Percentiles rank a stretch among this genome's conserved stretches.
phyloP scores from a whole-genome alignment of 331 rosid species.

The Quercus lobata region DNA sequence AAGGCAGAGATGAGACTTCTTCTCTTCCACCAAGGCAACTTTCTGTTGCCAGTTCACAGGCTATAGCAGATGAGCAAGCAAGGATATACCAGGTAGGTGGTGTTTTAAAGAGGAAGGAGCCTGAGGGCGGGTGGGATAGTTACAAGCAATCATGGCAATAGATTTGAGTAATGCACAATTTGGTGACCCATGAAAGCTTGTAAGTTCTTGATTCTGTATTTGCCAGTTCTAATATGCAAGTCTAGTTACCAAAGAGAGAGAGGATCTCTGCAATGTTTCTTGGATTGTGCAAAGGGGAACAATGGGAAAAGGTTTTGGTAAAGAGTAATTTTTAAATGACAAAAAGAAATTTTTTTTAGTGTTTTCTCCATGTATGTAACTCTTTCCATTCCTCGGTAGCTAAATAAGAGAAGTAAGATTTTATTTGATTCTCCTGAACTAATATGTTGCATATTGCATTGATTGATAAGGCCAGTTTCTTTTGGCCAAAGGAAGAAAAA shows the following conservation, averaged over 20 bases:
- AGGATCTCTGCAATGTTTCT: neutral
- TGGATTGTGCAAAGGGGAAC: constrained; percentile 2
- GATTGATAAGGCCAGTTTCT: neutral
- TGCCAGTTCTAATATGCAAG: neutral
- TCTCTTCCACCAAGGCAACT: constrained; percentile 53
- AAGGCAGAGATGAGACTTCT: constrained; percentile 63
- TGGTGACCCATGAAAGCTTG: neutral
- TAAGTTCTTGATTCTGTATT: constrained; percentile 1
- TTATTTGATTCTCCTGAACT: neutral
- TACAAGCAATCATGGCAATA: constrained; percentile 77
- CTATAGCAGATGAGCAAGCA: constrained; percentile 59
- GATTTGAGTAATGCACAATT: constrained; percentile 8
- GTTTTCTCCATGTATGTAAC: neutral
- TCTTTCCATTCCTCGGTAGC: neutral
- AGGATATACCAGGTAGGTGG: constrained; percentile 71
- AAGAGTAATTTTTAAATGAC: neutral
- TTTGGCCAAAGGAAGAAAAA: neutral
- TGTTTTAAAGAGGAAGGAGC: constrained; percentile 79
- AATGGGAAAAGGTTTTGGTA: neutral
- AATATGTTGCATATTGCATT: neutral
- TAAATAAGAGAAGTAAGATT: constrained; percentile 2
- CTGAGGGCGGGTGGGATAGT: constrained; percentile 84
- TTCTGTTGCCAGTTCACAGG: constrained; percentile 60
- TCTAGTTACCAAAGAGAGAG: neutral
- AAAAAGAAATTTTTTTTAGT: neutral